A percentile compares a stretch with the other conserved stretches of the same genome.
Conservation (phyloP, 2,329 filamentous ascomycete genomes). For the Alternaria ventricosa region DNA sequence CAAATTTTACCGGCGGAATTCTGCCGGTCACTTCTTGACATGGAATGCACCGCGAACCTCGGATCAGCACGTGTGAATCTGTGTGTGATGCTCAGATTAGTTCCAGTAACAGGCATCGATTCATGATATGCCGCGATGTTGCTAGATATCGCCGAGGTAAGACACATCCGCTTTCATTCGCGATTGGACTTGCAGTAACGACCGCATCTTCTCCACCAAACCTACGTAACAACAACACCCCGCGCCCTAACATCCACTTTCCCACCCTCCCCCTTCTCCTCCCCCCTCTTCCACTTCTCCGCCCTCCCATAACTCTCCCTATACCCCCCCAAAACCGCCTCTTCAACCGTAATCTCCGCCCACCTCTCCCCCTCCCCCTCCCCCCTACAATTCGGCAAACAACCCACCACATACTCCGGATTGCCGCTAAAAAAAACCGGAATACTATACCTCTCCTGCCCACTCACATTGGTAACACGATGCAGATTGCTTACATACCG, state of each 20-base stretch:
- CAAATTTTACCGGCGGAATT: background rate
- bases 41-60: background rate
- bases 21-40: background rate
- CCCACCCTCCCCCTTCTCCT: too few relatives aligned
- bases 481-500: constrained; percentile 52
- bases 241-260: too few relatives aligned
- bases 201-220: too few relatives aligned
- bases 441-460: constrained; percentile 50
- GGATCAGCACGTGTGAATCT: background rate
- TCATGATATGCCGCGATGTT: too few relatives aligned
- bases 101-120: too few relatives aligned
- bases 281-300: constrained; percentile 51
- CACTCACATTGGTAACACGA: constrained; percentile 52
- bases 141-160: too few relatives aligned
- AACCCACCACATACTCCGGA: constrained; percentile 52
- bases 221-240: too few relatives aligned
- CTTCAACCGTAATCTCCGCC: constrained; percentile 51
- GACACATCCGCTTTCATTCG: too few relatives aligned
- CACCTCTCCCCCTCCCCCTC: constrained; percentile 49
- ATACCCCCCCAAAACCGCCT: constrained; percentile 51
- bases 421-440: constrained; percentile 55
- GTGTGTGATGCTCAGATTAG: too few relatives aligned
- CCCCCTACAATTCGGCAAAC: constrained; percentile 51
- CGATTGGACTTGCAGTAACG: too few relatives aligned
- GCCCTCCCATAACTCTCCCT: constrained; percentile 53